Evolutionary conservation across 495 filamentous ascomycete species (phyloP).

Genomic region (Aspergillus kassunensis): DNA sequence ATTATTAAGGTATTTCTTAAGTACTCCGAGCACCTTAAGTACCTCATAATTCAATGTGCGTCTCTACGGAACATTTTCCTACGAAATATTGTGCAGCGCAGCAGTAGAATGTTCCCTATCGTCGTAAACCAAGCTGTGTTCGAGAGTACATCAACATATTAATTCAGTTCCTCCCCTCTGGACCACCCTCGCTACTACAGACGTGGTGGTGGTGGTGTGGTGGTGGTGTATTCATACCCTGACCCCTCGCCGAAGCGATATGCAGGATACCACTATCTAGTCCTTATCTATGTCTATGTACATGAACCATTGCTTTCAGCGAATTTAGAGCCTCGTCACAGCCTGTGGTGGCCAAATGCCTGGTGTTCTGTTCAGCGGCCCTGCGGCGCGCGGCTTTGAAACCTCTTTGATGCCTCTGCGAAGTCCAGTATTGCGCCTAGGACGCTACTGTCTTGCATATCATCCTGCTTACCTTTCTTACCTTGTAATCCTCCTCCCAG

Average conservation of each 20-base stretch:
- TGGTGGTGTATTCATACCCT: constrained; percentile 15
- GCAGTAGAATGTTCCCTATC: no score
- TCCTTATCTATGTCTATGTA: constrained; percentile 10
- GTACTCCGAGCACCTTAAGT: no score
- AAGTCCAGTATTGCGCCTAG: constrained; percentile 26
- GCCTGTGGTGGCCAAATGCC: constrained; percentile 25
- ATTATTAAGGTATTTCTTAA: no score
- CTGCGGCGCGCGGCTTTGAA: constrained; percentile 26
- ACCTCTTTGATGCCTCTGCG: constrained; percentile 26
- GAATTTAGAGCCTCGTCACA: constrained; percentile 28
- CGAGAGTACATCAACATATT: no score
- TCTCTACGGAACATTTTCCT: no score
- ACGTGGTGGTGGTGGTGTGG: no score
- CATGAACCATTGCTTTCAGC: constrained; percentile 14
- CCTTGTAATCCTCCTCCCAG: constrained; percentile 24
- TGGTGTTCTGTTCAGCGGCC: constrained; percentile 23
- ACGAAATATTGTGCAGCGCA: no score
- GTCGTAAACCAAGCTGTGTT: no score
- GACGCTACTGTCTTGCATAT: constrained; percentile 21
- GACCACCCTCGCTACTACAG: no score
- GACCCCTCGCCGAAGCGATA: constrained; percentile 17
- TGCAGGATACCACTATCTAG: constrained; percentile 15
- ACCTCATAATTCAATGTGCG: no score
- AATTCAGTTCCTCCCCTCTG: no score
- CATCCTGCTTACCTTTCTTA: constrained; percentile 22